Conservation (phyloP, 768 basidiomycete genomes). For the Lyophyllum shimeji region DNA sequence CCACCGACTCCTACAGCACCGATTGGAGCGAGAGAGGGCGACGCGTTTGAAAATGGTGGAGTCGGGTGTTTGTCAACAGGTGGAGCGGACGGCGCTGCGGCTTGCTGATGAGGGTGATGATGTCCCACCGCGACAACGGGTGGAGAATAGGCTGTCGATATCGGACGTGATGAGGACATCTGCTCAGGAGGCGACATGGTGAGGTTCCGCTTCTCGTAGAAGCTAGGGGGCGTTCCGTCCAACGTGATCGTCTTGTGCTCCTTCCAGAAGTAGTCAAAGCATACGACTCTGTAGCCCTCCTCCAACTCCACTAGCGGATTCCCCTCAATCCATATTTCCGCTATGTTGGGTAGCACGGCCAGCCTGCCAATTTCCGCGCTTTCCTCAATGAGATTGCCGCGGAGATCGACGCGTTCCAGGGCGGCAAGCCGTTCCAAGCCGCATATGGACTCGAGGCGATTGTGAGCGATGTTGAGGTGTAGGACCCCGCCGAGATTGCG, state of each 20-base stretch:
- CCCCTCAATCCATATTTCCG: constrained; percentile 80
- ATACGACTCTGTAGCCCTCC: constrained; percentile 71
- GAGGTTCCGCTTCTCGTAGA: constrained; percentile 68
- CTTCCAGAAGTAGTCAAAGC: constrained; percentile 82
- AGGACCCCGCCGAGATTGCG: constrained; percentile 75
- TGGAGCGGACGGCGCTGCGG: constrained; percentile 18
- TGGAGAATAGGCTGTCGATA: constrained; percentile 54
- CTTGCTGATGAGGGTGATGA: constrained; percentile 23
- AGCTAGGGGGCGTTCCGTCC: constrained; percentile 70
- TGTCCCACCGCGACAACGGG: constrained; percentile 59
- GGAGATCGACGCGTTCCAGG: constrained; percentile 83
- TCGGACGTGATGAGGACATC: constrained; percentile 47
- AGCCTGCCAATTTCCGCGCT: constrained; percentile 83
- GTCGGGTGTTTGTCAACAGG: constrained; percentile 28
- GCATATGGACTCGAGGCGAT: constrained; percentile 92
- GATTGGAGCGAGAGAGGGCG: constrained; percentile 42
- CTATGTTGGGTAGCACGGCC: constrained; percentile 73
- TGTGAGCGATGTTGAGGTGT: constrained; percentile 77
- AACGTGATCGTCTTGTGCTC: constrained; percentile 80
- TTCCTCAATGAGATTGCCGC: constrained; percentile 78
- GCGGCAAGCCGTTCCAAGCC: constrained; percentile 88
- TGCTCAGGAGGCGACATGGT: constrained; percentile 48
- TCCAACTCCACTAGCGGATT: constrained; percentile 80
- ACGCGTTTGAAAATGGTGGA: constrained; percentile 40
- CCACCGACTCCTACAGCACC: constrained; percentile 33